phyloP scores from a whole-genome alignment of 2,329 filamentous ascomycete species.

The Podosphaera aphanis region DNA sequence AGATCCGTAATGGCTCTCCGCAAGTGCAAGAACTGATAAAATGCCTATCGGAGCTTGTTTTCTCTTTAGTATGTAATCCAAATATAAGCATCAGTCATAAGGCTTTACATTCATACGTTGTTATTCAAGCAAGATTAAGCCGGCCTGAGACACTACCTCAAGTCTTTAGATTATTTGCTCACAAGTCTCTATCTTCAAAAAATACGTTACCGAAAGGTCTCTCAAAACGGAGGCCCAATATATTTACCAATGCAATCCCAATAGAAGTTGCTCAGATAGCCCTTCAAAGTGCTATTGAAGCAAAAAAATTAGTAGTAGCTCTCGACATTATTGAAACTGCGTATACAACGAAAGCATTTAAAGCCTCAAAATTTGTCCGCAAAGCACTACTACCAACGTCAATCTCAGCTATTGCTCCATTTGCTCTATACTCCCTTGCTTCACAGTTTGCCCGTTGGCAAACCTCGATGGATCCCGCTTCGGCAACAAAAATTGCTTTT shows the following conservation, averaged over 20 bases:
- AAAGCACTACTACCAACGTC: constrained; percentile 35
- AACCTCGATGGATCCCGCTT: constrained; percentile 49
- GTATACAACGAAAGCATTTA: constrained; percentile 43
- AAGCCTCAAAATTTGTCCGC: constrained; percentile 41
- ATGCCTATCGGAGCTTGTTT: constrained; percentile 35
- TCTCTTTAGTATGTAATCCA: constrained; percentile 46
- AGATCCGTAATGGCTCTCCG: constrained; percentile 4
- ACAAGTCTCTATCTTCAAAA: constrained; percentile 49
- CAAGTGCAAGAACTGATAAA: constrained; percentile 16
- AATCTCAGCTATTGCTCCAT: constrained; percentile 32
- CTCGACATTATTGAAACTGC: constrained; percentile 51
- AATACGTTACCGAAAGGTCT: constrained; percentile 35
- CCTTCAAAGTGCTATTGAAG: constrained; percentile 55
- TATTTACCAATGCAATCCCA: constrained; percentile 48
- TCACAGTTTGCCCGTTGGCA: constrained; percentile 42
- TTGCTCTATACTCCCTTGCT: constrained; percentile 48
- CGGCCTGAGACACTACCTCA: constrained; percentile 56
- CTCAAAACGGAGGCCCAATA: constrained; percentile 39
- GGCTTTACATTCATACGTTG: constrained; percentile 51
- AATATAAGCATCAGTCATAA: constrained; percentile 58
- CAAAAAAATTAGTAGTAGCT: constrained; percentile 54
- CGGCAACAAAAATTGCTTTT: constrained; percentile 58
- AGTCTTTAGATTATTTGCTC: constrained; percentile 60
- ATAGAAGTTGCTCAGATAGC: constrained; percentile 46
- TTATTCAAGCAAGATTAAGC: constrained; percentile 48